Conservation (phyloP, 345 rosid genomes). For the Salix suchowensis region DNA sequence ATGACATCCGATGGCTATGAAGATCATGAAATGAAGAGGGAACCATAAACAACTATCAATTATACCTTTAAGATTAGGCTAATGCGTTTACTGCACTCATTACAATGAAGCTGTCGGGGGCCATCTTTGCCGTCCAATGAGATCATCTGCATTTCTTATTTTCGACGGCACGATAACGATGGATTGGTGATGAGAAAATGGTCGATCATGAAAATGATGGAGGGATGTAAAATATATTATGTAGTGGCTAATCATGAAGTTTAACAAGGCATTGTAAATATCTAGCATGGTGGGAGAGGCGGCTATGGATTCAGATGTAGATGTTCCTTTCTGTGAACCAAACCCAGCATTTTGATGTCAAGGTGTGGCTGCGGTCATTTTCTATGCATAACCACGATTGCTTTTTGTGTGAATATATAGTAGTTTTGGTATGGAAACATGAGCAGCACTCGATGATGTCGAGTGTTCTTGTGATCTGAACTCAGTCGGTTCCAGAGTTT, state of each 20-base stretch:
- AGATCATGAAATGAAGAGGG: not conserved
- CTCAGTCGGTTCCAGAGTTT: not conserved
- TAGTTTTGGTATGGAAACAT: not conserved
- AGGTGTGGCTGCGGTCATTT: constrained; percentile 19
- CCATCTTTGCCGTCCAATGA: constrained; percentile 45
- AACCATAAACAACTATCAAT: not conserved
- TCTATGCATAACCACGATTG: not conserved
- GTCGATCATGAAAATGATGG: not conserved
- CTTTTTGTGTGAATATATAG: not conserved
- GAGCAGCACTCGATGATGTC: not conserved
- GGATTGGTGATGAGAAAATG: constrained; percentile 2
- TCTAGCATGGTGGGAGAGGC: constrained; percentile 6
- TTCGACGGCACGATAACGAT: constrained; percentile 50
- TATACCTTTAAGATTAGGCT: not conserved
- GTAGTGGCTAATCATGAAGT: not conserved
- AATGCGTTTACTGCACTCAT: constrained; percentile 6
- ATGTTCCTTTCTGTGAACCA: constrained; percentile 11
- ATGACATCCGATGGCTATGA: not conserved
- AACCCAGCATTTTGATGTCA: constrained; percentile 20
- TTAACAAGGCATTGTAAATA: constrained; percentile 11
- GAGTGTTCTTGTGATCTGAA: not conserved
- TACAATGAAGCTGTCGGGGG: constrained; percentile 32
- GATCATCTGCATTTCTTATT: constrained; percentile 46
- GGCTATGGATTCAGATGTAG: not conserved
- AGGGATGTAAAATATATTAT: not conserved